Percentiles rank a stretch among this genome's conserved stretches.
Conservation (phyloP, 164 flowering plant species). For the Euptelea pleiosperma region DNA sequence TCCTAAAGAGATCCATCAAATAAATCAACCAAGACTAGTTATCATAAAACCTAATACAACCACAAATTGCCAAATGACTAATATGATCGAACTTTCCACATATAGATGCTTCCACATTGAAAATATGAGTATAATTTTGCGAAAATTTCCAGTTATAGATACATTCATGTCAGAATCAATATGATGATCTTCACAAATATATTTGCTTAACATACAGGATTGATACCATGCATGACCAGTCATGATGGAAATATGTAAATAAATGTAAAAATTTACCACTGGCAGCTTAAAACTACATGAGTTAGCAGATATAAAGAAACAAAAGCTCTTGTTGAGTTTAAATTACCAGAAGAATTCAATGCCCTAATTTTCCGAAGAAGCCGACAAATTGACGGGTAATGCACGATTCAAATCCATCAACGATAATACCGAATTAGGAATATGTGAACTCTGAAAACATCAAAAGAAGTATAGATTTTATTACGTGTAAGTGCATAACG, state of each 20-base stretch:
- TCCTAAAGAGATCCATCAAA: neutral
- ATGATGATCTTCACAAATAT: neutral
- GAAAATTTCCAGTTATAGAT: neutral
- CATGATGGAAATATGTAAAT: neutral
- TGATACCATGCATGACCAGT: neutral
- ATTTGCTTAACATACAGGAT: neutral
- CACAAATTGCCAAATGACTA: too few species aligned
- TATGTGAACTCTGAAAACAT: constrained; percentile 6
- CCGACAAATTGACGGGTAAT: neutral
- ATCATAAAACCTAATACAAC: too few species aligned
- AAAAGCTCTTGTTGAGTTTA: neutral
- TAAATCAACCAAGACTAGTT: neutral
- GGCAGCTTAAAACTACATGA: neutral
- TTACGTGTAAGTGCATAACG: neutral
- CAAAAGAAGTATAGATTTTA: neutral
- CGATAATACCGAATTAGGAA: constrained; percentile 1
- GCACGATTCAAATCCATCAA: constrained; percentile 2
- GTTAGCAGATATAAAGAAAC: neutral
- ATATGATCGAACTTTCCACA: neutral
- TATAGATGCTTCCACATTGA: neutral
- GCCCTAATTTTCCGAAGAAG: constrained; percentile 3
- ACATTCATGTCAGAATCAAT: neutral
- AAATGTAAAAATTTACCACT: neutral
- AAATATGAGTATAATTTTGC: neutral
- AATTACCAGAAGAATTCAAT: constrained; percentile 10